Base-by-base conservation (phyloP, 1,139 yeast species). In the Meyerozyma athensensis region DNA sequence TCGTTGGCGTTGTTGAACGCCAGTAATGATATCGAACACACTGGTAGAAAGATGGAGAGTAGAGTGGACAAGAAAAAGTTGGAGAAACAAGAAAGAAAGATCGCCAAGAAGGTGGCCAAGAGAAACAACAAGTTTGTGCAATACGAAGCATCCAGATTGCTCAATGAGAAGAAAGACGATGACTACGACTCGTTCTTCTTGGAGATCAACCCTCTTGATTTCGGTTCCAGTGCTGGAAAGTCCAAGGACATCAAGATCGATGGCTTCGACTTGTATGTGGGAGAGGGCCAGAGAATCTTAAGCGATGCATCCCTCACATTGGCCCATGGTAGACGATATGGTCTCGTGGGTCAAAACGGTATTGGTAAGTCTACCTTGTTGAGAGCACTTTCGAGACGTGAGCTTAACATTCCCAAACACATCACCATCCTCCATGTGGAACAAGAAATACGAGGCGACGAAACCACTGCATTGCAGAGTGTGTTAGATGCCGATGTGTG, bases 401-500 rank as follows among this genome's bases (percentile, higher is more conserved):
- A 92, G 59, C 72, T 92, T 49, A 80, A 87, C 41, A 84, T 92
- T 49, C 97, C 98, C 13, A 87, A 86, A 51, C 97, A 92, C 59
- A 89, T 92, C 46, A 86, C 97, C 2, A 86, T 92, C 63, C 72
- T 92, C 48, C 97, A 92, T 55, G 99, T 92, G 40, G 99, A 92
- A 59, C 99, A 92, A 73, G 99, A 92, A 70, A 78, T 92, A 39
- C 74, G 79, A 51, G 98, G 98, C 52, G 97, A 92, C 54, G 97
- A 90, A 38, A 82, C 86, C 1, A 63, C 80, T 10, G 99, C 97
- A 1, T 59, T 92, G 39, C 97, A 90, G 61, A 83, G 96, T 49
- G 98, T 92, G 14, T 69, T 92, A 48, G 98, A 92, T 66, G 98
- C 99, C 1, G 99, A 92, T 67, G 99, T 92, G 34, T 92, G 99